Base-by-base conservation (phyloP, 2,329 filamentous ascomycete species). In the Penicillium sp. region DNA sequence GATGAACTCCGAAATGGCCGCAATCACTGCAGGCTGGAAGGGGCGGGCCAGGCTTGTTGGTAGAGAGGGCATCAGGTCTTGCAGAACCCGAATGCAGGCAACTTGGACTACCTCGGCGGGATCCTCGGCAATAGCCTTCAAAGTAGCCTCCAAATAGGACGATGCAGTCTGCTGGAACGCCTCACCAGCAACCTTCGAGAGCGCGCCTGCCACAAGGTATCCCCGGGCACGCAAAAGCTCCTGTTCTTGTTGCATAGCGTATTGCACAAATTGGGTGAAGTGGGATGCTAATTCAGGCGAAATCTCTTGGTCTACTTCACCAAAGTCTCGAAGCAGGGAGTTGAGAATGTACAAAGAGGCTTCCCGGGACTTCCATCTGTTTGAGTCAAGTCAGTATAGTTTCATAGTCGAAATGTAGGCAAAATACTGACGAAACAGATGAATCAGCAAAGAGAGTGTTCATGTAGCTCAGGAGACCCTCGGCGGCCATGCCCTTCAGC, bases 101-200 rank as follows among this genome's bases (percentile, higher is more conserved):
- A 96, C 92, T 71, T 94, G 90, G 40, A 97, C 93, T 34, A 97
- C 85, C 70, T 97, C 92, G 0, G 90, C 89, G 18, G 85, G 78
- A 61, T 96, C 92, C 34, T 79, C 79, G 9, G 84, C 85, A 61
- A 96, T 89, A 7, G 87, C 86, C 47, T 88, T 84, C 48, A 97
- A 82, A 1, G 89, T 81, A 13, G 81, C 78, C 7, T 88, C 86
- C 34, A 72, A 64, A 55, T 74, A 76, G 43, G 65, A 70, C 18
- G 64, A 55, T 18, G 73, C 70, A n/a, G 68, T 70, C 32, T 70
- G 67, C 36, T 70, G 74, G 43, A 85, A 78, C 9, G 77, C 75
- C 51, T 82, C 76, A 27, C 80, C 84, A 14, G 84, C 86, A 29
- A 86, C 86, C 56, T 88, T 85, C 35, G 89, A 86, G 58, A 99